Conservation (phyloP, 306 rosid genomes). For the Ziziphus jujuba region DNA sequence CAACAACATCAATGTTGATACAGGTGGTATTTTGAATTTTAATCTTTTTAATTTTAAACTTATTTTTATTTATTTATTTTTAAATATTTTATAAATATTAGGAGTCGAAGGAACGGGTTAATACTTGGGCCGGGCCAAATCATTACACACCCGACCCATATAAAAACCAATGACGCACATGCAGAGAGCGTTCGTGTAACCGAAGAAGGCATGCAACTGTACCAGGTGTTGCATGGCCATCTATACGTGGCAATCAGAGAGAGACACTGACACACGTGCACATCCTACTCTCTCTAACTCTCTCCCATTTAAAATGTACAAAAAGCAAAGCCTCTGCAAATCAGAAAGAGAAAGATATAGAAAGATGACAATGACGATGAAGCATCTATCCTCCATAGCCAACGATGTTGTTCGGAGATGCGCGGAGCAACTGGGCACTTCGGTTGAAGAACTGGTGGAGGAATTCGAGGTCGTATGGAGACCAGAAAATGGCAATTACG, state of each 20-base stretch:
- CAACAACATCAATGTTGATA: no score
- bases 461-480: constrained; percentile 71
- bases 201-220: constrained; percentile 1
- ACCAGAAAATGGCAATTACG: constrained; percentile 26
- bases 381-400: constrained; percentile 45
- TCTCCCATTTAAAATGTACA: background rate
- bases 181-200: background rate
- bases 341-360: background rate
- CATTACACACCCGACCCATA: no score
- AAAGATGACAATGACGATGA: constrained; percentile 24
- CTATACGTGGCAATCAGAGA: constrained; percentile 21
- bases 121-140: no score
- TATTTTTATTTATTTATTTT: no score
- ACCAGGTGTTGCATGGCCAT: constrained; percentile 30
- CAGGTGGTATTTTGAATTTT: no score
- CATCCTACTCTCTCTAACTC: background rate
- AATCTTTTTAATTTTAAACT: no score
- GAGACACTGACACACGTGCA: constrained; percentile 5
- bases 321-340: background rate
- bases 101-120: no score
- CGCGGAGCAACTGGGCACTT: constrained; percentile 53
- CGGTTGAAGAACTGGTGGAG: constrained; percentile 57
- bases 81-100: no score
- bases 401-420: constrained; percentile 39
- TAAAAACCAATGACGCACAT: no score